These are phyloP conservation scores for Hymenoscyphus occultus DNA, from an alignment of 2,329 filamentous ascomycete species.

Conservation along the genomic window DNA sequence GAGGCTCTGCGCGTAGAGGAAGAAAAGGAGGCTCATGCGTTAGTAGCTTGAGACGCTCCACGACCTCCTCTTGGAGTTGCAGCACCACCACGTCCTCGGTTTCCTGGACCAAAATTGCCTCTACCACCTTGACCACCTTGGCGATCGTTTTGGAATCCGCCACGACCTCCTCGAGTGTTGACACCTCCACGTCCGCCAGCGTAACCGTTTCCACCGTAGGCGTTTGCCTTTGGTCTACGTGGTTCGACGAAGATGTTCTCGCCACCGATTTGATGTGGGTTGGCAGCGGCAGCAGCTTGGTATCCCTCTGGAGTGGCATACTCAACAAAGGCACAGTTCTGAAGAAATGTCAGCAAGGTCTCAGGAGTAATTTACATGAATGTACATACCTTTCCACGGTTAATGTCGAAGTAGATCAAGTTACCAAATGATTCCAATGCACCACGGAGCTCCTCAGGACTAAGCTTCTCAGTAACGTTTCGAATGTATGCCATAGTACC, in stretches of 20 bases:
- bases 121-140: conserved; percentile 28
- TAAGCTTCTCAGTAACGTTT: conserved; percentile 87
- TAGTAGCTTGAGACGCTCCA: conserved; percentile 37
- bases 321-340: conserved; percentile 98
- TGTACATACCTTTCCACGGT: conserved; percentile 77
- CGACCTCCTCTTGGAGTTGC: conserved; percentile 63
- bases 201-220: conserved; percentile 68
- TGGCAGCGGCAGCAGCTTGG: conserved; percentile 76
- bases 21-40: conserved; percentile 20
- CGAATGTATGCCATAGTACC: conserved; percentile 87
- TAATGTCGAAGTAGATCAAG: conserved; percentile 72
- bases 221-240: conserved; percentile 72
- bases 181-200: conserved; percentile 58
- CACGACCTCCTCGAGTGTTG: conserved; percentile 64
- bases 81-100: conserved; percentile 63
- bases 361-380: conserved; percentile 23
- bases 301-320: conserved; percentile 80
- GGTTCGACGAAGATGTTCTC: conserved; percentile 86
- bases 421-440: conserved; percentile 70
- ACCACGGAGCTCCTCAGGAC: conserved; percentile 67
- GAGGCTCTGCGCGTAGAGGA: conserved; percentile 6
- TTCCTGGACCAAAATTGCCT: conserved; percentile 41
- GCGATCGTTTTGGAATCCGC: conserved; percentile 61
- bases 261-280: conserved; percentile 80
- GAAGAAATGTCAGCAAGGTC: conserved; percentile 22